Percentiles rank a stretch among this genome's conserved stretches.
Conservation (phyloP, 1,139 yeast genomes). For the Nakaseomyces sp. region DNA sequence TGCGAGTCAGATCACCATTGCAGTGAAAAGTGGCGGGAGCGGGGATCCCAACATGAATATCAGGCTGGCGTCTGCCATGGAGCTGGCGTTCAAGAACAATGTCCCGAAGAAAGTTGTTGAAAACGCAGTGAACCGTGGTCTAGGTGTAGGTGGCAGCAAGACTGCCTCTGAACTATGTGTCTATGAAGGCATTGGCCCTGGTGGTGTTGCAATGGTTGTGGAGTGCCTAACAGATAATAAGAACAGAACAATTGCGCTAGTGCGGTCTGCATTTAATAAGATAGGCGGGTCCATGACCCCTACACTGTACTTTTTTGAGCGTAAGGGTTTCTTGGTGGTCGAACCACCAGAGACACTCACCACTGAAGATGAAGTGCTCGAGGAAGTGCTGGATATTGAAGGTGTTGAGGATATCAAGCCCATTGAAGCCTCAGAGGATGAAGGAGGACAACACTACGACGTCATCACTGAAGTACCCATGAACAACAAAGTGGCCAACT, state of each 20-base stretch:
- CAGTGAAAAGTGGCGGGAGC: conserved; percentile 55
- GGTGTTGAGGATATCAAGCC: conserved; percentile 80
- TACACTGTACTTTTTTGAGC: conserved; percentile 65
- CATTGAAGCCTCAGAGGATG: conserved; percentile 35
- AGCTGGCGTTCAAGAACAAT: conserved; percentile 67
- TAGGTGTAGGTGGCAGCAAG: conserved; percentile 43
- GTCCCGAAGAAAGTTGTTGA: conserved; percentile 81
- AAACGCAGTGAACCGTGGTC: conserved; percentile 76
- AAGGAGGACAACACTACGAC: conserved; percentile 22
- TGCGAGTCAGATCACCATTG: conserved; percentile 64
- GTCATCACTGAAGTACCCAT: conserved; percentile 54
- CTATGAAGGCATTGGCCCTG: conserved; percentile 93
- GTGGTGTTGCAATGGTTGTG: conserved; percentile 75
- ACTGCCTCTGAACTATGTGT: conserved; percentile 36
- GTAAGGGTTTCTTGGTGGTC: conserved; percentile 62
- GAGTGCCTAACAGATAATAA: conserved; percentile 87
- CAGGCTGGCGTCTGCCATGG: conserved; percentile 64
- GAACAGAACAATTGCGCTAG: conserved; percentile 66
- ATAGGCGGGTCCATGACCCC: conserved; percentile 68
- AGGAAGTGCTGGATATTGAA: conserved; percentile 57
- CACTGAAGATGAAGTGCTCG: conserved; percentile 55
- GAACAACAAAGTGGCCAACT: conserved; percentile 52
- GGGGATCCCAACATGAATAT: conserved; percentile 56
- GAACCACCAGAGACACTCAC: conserved; percentile 32
- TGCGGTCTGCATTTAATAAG: conserved; percentile 69